Evolutionary conservation across 129 eudicot species (phyloP), one percentile per base, ranked within the genome.

Genomic region (Lactuca saligna): DNA sequence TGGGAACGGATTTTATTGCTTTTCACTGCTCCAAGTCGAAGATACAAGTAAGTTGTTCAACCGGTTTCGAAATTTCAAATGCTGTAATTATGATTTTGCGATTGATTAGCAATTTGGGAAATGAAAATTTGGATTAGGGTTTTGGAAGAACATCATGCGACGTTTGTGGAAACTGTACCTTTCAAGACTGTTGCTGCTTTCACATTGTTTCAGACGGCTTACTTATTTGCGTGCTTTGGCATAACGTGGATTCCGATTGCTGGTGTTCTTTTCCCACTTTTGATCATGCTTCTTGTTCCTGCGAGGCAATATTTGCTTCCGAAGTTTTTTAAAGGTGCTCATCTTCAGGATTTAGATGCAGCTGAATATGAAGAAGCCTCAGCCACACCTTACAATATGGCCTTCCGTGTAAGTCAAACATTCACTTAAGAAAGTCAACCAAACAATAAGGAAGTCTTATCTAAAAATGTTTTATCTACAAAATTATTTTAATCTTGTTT

Each of bases 271-370:
- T 92, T 92, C 83, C 98, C 98, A 6, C 75, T 92, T 80, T 66
- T 92, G 87, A 92, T 92, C 78, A 92, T 92, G 98, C 96, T 92
- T 70, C 86, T 92, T 74, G 96, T 92, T 34, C 98, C 98, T 3
- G 96, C 88, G 33, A 79, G 98, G 64, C 98, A 92, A 75, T 92
- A 92, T 79, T 51, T 88, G 72, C 96, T 92, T 41, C 95, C 96
- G 25, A 86, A 79, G 46, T 88, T 92, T 61, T 92, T 88, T 80
- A 92, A 92, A 84, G 98, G 84, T 31, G 96, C 82, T 16, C 98
- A 92, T 84, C 87, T 92, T 72, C 98, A 92, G 79, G 98, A 92
- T 67, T 79, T 92, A 71, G 98, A 92, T 70, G 98, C 98, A 60
- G 96, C 98, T 5, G 96, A 92, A 76, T 92, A 88, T 44, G 98